These are phyloP conservation scores for Forsythia viridissima DNA, from an alignment of 257 asterid species.

Conservation along the genomic window DNA sequence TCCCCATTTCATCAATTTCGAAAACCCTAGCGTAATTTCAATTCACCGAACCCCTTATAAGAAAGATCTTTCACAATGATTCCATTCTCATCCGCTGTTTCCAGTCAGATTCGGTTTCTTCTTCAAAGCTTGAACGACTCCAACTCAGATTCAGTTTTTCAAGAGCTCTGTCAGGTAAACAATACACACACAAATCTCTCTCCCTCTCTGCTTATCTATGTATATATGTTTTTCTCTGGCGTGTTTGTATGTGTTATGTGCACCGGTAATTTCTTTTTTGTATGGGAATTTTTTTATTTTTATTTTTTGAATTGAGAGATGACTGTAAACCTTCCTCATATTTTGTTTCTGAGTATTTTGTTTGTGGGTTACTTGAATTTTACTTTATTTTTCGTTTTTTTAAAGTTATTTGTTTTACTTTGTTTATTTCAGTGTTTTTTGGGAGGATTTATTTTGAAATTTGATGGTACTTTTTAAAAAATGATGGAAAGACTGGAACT, in stretches of 20 bases:
- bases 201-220: background rate
- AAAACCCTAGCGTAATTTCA: background rate
- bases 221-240: background rate
- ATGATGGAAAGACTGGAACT: background rate
- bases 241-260: background rate
- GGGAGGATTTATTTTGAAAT: background rate
- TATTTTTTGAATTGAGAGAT: background rate
- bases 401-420: background rate
- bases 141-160: constrained; percentile 69
- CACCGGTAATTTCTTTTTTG: background rate
- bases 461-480: background rate
- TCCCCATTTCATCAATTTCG: background rate
- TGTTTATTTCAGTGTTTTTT: background rate
- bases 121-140: constrained; percentile 73
- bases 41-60: constrained; percentile 12
- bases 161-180: constrained; percentile 73
- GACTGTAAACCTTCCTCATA: background rate
- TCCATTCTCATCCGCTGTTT: constrained; percentile 55
- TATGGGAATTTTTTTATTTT: background rate
- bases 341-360: background rate
- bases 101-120: constrained; percentile 74
- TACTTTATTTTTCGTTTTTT: background rate
- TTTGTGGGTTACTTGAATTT: background rate
- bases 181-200: background rate
- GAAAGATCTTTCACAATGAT: constrained; percentile 45